These are phyloP conservation scores for Populus alba DNA, from an alignment of 345 rosid genomes.

Conservation along the genomic window DNA sequence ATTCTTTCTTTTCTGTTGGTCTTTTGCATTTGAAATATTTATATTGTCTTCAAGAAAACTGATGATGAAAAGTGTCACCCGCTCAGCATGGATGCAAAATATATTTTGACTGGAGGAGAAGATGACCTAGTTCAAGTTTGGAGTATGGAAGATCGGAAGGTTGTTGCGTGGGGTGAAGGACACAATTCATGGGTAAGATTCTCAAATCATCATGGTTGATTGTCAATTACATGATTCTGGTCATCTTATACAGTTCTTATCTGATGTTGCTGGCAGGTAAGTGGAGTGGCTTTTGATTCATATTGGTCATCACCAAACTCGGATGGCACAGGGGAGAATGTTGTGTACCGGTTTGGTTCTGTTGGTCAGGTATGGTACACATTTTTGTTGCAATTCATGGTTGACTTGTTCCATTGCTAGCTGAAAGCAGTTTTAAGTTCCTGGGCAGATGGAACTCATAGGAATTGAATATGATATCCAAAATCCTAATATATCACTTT, in stretches of 20 bases:
- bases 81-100: slow-evolving; percentile 93
- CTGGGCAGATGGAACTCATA: background rate
- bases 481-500: background rate
- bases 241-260: slow-evolving; percentile 20
- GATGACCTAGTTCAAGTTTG: slow-evolving; percentile 99
- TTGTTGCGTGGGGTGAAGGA: slow-evolving; percentile 99
- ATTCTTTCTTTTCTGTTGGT: background rate
- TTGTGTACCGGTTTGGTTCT: slow-evolving; percentile 96
- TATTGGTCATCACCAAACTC: slow-evolving; percentile 86
- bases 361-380: slow-evolving; percentile 86
- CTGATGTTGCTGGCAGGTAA: slow-evolving; percentile 64
- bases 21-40: background rate
- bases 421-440: background rate
- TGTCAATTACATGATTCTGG: slow-evolving; percentile 13
- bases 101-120: slow-evolving; percentile 96
- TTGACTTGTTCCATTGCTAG: background rate
- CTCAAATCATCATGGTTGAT: slow-evolving; percentile 4
- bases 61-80: slow-evolving; percentile 22
- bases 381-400: background rate
- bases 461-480: background rate
- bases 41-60: slow-evolving; percentile 4
- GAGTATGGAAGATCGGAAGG: slow-evolving; percentile 99
- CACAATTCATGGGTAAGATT: slow-evolving; percentile 97
- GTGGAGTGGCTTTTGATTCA: slow-evolving; percentile 99
- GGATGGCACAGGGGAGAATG: slow-evolving; percentile 75